Conservation (phyloP, 345 rosid species). For the Leavenworthia alabamica region DNA sequence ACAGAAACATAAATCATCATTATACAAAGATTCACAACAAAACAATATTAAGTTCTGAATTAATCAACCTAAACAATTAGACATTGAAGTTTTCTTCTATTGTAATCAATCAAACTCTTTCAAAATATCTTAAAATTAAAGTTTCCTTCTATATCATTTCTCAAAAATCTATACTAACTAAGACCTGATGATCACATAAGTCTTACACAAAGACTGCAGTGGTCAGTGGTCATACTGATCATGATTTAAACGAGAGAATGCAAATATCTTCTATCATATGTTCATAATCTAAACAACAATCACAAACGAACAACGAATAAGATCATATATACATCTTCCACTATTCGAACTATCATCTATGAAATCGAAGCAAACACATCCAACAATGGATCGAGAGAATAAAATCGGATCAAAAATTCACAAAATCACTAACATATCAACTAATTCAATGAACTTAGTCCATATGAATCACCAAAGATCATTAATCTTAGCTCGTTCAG, state of each 20-base stretch:
- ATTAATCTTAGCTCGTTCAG: not conserved
- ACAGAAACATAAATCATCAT: not conserved
- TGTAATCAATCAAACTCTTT: not conserved
- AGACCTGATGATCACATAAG: not conserved
- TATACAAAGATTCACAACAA: not conserved
- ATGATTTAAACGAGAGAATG: not conserved
- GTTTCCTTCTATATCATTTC: not conserved
- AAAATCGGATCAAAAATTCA: constrained; percentile 7
- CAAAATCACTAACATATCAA: not conserved
- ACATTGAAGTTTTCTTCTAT: not conserved
- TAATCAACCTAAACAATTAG: not conserved
- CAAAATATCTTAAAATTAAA: not conserved
- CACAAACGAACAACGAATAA: not conserved
- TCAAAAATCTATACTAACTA: not conserved
- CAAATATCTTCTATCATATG: not conserved
- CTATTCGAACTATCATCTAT: not conserved
- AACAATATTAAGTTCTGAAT: not conserved
- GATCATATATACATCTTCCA: not conserved
- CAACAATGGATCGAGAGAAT: constrained; percentile 9
- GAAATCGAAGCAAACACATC: not conserved
- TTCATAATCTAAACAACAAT: not conserved
- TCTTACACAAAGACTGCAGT: not conserved
- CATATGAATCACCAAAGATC: not conserved
- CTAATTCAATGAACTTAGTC: not conserved
- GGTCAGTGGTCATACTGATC: not conserved